Evolutionary conservation across 2,329 filamentous ascomycete genomes (phyloP), one percentile per base, ranked within the genome.

Genomic region (Lasiodiplodia sp.): DNA sequence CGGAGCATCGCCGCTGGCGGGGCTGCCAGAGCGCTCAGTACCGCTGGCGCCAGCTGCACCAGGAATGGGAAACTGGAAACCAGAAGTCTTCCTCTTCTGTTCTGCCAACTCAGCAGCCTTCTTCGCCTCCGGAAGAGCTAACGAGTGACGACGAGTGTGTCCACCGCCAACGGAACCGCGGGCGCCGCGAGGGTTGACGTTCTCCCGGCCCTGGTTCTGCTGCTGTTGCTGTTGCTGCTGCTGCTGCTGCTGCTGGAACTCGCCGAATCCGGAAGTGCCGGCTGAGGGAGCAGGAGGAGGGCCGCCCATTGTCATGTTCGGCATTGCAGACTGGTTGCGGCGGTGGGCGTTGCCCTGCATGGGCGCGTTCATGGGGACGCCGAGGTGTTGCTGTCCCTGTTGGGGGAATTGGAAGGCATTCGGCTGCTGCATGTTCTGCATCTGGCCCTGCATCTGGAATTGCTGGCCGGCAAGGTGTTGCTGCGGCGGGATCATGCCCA

Each of bases 21-120:
- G 88, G 72, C 90, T 89, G 57, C 83, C 79, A 64, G 87, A 81
- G 63, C 86, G 83, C 71, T 88, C 86, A 47, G 81, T 75, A 47
- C 83, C 81, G 21, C 82, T 79, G 52, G 75, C 79, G 67, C 87
- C 87, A 66, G 87, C 85, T 71, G 90, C 86, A 58, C 87, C 88
- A 62, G 94, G 92, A 66, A 91, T 89, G 18, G 96, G 95, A 79
- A 99, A 99, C 79, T 97, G 94, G 82, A 98, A 99, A 69, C 90
- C 94, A 71, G 92, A 94, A 70, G 94, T 94, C 67, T 95, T 97
- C 80, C 94, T 88, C 84, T 97, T 97, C 85, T 97, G 95, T 83
- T 99, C 96, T 60, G 96, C 96, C 72, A 97, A 83, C 80, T 99
- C 96, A 68, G 96, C 96, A 58, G 96, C 96, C 84, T 97, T 98